Evolutionary conservation across 768 basidiomycete genomes (phyloP).

Genomic region (Rhodosporidiobolus odoratus): DNA sequence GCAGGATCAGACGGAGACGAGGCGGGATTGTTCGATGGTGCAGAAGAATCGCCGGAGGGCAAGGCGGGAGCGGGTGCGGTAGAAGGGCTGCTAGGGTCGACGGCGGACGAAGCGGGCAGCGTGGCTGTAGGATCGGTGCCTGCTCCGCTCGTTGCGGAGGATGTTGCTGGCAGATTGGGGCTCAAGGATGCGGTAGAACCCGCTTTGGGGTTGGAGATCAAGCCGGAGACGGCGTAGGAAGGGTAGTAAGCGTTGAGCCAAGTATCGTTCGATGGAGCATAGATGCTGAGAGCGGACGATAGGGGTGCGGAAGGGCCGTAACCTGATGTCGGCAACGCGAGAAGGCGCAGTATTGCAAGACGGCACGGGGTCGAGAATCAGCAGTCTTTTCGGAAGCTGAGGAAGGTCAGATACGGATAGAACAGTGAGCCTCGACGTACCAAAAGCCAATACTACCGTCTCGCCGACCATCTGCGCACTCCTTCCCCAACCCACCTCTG

Average conservation of each 20-base stretch:
- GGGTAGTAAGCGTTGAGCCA: slow-evolving; percentile 28
- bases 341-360: no score
- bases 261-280: slow-evolving; percentile 24
- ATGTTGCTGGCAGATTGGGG: neutral
- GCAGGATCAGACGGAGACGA: neutral
- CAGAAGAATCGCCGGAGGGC: no score
- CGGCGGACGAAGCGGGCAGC: neutral
- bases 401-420: neutral
- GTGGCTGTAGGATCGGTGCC: neutral
- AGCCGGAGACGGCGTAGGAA: slow-evolving; percentile 8
- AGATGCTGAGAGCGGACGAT: slow-evolving; percentile 14
- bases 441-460: slow-evolving; percentile 26
- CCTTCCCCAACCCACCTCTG: slow-evolving; percentile 14
- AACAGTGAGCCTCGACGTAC: slow-evolving; percentile 4
- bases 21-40: neutral
- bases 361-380: no score
- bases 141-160: neutral
- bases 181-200: neutral
- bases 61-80: neutral
- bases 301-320: slow-evolving; percentile 16
- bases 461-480: slow-evolving; percentile 18
- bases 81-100: neutral
- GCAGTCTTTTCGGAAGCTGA: neutral
- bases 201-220: slow-evolving; percentile 28
- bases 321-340: no score